These are phyloP conservation scores for Noccaea bulbosa DNA, from an alignment of 345 rosid species.

Conservation along the genomic window DNA sequence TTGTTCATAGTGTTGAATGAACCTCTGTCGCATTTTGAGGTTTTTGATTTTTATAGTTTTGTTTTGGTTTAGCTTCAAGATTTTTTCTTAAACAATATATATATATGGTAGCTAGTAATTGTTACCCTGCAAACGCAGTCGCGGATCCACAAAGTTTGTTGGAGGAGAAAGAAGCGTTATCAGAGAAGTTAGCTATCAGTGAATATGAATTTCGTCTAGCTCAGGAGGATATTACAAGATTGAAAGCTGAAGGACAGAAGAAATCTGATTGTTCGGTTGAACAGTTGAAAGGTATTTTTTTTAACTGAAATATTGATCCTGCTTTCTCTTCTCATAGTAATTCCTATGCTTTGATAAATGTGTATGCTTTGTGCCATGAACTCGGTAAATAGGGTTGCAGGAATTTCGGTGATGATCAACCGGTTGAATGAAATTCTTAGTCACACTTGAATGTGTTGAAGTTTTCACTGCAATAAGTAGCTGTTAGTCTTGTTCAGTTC, in stretches of 20 bases:
- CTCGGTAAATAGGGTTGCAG: conserved; percentile 1
- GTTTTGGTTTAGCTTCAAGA: conserved; percentile 31
- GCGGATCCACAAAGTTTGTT: conserved; percentile 92
- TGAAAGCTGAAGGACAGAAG: conserved; percentile 74
- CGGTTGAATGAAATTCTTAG: conserved; percentile 2
- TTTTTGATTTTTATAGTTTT: background rate
- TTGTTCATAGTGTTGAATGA: conserved; percentile 10
- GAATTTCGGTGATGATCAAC: conserved; percentile 12
- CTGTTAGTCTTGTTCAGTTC: conserved; percentile 16
- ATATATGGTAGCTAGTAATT: conserved; percentile 33
- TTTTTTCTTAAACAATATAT: conserved; percentile 30
- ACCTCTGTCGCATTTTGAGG: conserved; percentile 4
- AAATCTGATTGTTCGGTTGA: conserved; percentile 52
- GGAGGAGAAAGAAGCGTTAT: conserved; percentile 81
- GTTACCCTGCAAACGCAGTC: conserved; percentile 58
- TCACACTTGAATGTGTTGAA: conserved; percentile 23
- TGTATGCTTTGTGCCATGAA: conserved; percentile 18
- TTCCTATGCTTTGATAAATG: conserved; percentile 8
- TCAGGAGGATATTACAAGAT: conserved; percentile 79
- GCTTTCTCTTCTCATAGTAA: conserved; percentile 10
- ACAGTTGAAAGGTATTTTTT: conserved; percentile 55
- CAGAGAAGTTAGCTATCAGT: conserved; percentile 79
- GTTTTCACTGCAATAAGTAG: conserved; percentile 20
- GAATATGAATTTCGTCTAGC: conserved; percentile 92
- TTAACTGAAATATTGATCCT: background rate